Percentiles rank a stretch among this genome's conserved stretches.
Evolutionary conservation across 2,329 filamentous ascomycete species (phyloP).

Genomic region (Phialocephala sp.): DNA sequence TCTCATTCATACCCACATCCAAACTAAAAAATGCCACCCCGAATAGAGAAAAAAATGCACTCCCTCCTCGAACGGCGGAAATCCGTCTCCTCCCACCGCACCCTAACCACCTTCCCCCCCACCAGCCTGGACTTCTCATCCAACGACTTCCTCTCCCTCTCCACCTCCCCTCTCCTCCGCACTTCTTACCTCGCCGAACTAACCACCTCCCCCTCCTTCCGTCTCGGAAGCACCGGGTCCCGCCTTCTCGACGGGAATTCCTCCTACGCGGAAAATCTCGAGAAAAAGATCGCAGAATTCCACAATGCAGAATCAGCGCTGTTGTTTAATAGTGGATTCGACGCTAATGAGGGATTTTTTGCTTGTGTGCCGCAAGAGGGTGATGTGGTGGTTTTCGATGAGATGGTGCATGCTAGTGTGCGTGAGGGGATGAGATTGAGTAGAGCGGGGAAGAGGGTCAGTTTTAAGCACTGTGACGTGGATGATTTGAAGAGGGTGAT

Average conservation of each 20-base stretch:
- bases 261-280: constrained; percentile 61
- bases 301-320: constrained; percentile 63
- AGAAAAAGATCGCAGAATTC: constrained; percentile 62
- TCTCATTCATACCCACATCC: not conserved
- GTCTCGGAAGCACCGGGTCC: constrained; percentile 54
- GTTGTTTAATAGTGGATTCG: constrained; percentile 64
- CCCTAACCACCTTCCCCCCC: constrained; percentile 63
- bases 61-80: constrained; percentile 29
- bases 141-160: constrained; percentile 40
- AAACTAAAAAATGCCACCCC: constrained; percentile 17
- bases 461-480: constrained; percentile 65
- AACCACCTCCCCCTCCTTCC: constrained; percentile 22
- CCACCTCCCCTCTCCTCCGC: constrained; percentile 28
- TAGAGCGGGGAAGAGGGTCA: constrained; percentile 45
- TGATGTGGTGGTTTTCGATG: constrained; percentile 67
- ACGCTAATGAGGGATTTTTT: constrained; percentile 59
- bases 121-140: constrained; percentile 58
- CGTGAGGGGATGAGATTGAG: constrained; percentile 52
- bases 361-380: constrained; percentile 56
- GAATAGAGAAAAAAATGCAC: constrained; percentile 22
- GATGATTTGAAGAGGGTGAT: constrained; percentile 41
- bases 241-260: constrained; percentile 71
- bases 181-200: constrained; percentile 30
- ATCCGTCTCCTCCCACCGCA: constrained; percentile 45
- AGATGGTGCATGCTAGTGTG: constrained; percentile 69